Evolutionary conservation across 306 rosid species (phyloP), one percentile per base, ranked within the genome.

Genomic region (Styphnolobium japonicum): DNA sequence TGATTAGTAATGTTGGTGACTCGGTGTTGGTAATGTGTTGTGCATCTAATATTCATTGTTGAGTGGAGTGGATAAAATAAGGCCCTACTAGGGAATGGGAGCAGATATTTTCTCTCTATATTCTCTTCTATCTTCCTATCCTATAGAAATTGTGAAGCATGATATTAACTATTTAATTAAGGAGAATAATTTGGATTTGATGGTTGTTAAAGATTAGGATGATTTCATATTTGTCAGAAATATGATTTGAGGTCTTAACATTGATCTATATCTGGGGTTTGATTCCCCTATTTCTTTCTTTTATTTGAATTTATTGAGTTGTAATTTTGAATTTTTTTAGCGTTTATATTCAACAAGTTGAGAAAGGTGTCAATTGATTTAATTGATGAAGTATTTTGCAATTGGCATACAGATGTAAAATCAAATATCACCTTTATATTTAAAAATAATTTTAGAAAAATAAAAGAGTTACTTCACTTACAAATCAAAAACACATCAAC

Each of bases 41-140:
- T 21, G 52, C 2, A 40, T 66, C 36, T 55, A 31, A 78, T 57
- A 68, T 43, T 68, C 42, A 21, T 56, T 79, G 3, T 53, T 62
- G 69, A 61, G 70, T 52, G 69, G 25, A 58, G 57, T 75, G 66
- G 40, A 39, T 61, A 63, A 12, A 82, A 75, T 81, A 81, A 81
- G 85, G 48, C 51, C 62, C 51, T 52, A 10, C 12, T 1, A 15
- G 45, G 67, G 31, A 23, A 14, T 10, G 66, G 51, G 36, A 29
- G 22, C 16, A 36, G 33, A 53, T 34, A 7, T 61, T 48, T 14
- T 15, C 33, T 40, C 4, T 39, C 2, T 43, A 52, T 16, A 18
- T 39, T 55, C 33, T 69, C 9, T 55, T 55, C 22, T 70, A 34
- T 5, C 6, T 61, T 43, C 51, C 34, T 36, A 6, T 71, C 68